Percentiles rank a stretch among this genome's conserved stretches.
These are phyloP conservation scores for Aspergillus floridensis DNA, from an alignment of 2,329 filamentous ascomycete genomes.

Conservation along the genomic window DNA sequence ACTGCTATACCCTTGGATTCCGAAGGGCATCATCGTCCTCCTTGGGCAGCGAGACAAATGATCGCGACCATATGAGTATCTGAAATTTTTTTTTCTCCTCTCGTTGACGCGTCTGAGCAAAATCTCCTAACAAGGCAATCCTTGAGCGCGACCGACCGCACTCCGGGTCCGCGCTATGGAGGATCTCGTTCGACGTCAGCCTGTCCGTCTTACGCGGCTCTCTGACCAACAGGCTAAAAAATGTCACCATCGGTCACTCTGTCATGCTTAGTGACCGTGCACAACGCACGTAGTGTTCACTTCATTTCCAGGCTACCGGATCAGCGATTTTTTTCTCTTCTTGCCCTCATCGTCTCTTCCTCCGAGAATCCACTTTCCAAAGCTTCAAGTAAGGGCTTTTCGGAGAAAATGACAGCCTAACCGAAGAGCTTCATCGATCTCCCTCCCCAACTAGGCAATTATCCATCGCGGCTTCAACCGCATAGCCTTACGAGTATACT, in stretches of 20 bases:
- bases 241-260: slow-evolving; percentile 16
- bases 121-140: slow-evolving; percentile 6
- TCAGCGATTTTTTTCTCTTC: not conserved
- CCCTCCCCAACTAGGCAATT: slow-evolving; percentile 1
- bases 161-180: slow-evolving; percentile 1
- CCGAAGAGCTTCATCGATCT: not conserved
- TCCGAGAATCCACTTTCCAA: too few relatives aligned
- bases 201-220: slow-evolving; percentile 24
- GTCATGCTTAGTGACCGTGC: slow-evolving; percentile 14
- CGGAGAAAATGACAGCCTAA: not conserved
- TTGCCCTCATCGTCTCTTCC: not conserved
- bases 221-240: slow-evolving; percentile 20
- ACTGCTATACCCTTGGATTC: not conserved
- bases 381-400: not conserved
- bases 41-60: not conserved
- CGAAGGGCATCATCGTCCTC: not conserved
- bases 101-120: slow-evolving; percentile 4
- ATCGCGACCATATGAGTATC: not conserved
- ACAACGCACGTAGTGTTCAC: slow-evolving; percentile 7
- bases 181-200: slow-evolving; percentile 11
- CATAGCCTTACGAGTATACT: slow-evolving; percentile 6
- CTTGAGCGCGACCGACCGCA: not conserved
- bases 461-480: slow-evolving; percentile 4
- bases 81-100: slow-evolving; percentile 3
- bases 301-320: not conserved